Conservation (phyloP, 352 stramenopile genomes). For the Phytophthora meadii region DNA sequence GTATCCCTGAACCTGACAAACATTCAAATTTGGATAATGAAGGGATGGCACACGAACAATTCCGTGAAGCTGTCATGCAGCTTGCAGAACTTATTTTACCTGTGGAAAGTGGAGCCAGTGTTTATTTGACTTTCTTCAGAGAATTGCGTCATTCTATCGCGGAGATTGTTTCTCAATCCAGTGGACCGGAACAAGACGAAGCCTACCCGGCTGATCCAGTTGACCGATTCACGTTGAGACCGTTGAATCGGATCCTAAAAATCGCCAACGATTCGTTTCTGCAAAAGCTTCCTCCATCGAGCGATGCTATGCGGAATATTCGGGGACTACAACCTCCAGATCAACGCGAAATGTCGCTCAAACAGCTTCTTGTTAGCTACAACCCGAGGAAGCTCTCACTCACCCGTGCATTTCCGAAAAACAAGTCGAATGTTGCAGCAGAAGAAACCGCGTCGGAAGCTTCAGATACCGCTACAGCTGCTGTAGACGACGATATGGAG, state of each 20-base stretch:
- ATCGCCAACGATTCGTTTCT: constrained; percentile 58
- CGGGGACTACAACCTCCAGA: constrained; percentile 55
- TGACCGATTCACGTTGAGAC: constrained; percentile 38
- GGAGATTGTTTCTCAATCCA: constrained; percentile 21
- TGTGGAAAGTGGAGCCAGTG: constrained; percentile 54
- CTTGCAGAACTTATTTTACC: constrained; percentile 68
- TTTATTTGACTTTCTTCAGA: constrained; percentile 58
- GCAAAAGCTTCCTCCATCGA: constrained; percentile 57
- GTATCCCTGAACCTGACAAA: constrained; percentile 6
- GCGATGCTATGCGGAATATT: constrained; percentile 56
- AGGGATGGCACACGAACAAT: constrained; percentile 50
- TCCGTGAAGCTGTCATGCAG: constrained; percentile 68
- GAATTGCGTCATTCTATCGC: constrained; percentile 66
- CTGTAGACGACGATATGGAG: constrained; percentile 20
- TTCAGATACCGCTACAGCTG: constrained; percentile 2
- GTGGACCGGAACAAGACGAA: constrained; percentile 24
- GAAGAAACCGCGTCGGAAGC: constrained; percentile 7
- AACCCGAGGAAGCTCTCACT: constrained; percentile 79
- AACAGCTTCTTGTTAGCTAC: constrained; percentile 74
- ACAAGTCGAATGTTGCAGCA: background rate
- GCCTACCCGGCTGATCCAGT: constrained; percentile 8
- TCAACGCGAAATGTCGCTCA: constrained; percentile 70
- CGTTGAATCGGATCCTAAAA: constrained; percentile 55
- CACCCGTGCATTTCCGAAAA: constrained; percentile 61
- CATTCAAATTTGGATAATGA: constrained; percentile 12